Evolutionary conservation across 2,329 filamentous ascomycete genomes (phyloP).

Genomic region (Alternaria sp.): DNA sequence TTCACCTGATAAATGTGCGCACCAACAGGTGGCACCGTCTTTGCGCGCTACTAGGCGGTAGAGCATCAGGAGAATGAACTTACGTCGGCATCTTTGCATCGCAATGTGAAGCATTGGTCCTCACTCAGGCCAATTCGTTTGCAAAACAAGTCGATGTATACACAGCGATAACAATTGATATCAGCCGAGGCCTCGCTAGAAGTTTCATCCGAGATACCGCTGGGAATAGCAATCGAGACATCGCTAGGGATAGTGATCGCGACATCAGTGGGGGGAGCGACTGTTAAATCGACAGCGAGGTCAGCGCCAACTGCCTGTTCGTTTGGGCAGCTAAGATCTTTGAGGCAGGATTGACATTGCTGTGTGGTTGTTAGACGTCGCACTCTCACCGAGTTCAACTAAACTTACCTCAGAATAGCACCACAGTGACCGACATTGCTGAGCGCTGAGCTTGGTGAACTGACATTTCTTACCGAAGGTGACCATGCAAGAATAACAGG

Average conservation of each 20-base stretch:
- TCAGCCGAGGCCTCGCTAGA: background rate
- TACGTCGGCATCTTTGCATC: constrained; percentile 4
- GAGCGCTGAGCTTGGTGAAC: background rate
- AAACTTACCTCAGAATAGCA: too few relatives aligned
- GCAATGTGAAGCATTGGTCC: background rate
- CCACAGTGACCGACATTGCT: too few relatives aligned
- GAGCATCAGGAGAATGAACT: background rate
- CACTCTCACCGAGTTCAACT: too few relatives aligned
- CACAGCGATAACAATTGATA: background rate
- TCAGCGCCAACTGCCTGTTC: background rate
- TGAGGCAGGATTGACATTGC: too few relatives aligned
- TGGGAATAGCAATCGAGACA: background rate
- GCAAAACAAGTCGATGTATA: constrained; percentile 4
- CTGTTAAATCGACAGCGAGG: background rate
- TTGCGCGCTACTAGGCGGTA: background rate
- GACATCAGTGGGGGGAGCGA: background rate
- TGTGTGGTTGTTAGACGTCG: too few relatives aligned
- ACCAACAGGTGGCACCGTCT: background rate
- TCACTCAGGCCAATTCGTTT: background rate
- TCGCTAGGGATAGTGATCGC: background rate
- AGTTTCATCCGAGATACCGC: background rate
- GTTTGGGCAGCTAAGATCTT: too few relatives aligned
- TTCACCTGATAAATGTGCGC: background rate
- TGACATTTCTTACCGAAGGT: background rate
- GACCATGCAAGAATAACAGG: background rate